These are phyloP conservation scores for Pichia sp. DNA, from an alignment of 1,139 yeast genomes.

Conservation along the genomic window DNA sequence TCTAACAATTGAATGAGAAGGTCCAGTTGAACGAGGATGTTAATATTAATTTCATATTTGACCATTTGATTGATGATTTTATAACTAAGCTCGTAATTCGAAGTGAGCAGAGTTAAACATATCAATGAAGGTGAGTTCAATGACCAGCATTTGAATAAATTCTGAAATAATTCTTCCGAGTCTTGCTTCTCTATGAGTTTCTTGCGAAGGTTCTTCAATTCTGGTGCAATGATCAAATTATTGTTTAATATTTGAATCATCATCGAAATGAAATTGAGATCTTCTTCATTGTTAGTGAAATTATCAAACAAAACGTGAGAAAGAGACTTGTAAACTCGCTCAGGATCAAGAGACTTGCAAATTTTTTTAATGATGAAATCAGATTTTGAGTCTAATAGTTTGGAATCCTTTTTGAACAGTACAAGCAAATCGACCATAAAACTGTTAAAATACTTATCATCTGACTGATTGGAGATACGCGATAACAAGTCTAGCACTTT, in stretches of 20 bases:
- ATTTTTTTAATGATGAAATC: conserved; percentile 80
- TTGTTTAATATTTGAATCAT: conserved; percentile 86
- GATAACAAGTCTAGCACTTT: conserved; percentile 72
- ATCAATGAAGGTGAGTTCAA: conserved; percentile 86
- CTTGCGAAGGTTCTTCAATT: conserved; percentile 61
- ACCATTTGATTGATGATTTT: conserved; percentile 61
- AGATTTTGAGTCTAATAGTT: conserved; percentile 62
- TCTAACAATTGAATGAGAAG: conserved; percentile 51
- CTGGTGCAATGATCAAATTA: conserved; percentile 84
- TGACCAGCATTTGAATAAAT: conserved; percentile 87
- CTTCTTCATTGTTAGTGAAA: conserved; percentile 29
- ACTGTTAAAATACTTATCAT: conserved; percentile 69
- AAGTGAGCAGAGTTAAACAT: conserved; percentile 78
- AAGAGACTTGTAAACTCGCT: conserved; percentile 71
- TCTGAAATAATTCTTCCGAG: conserved; percentile 65
- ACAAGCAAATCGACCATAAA: conserved; percentile 68
- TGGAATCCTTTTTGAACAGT: conserved; percentile 61
- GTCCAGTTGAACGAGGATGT: conserved; percentile 46
- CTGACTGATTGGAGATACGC: conserved; percentile 68
- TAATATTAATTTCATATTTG: conserved; percentile 47
- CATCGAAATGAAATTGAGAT: conserved; percentile 62
- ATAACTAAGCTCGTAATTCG: conserved; percentile 85
- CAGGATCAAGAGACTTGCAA: conserved; percentile 76
- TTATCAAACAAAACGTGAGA: conserved; percentile 62
- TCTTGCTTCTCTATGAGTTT: conserved; percentile 38